phyloP scores from a whole-genome alignment of 345 rosid genomes.

The Litchi chinensis region DNA sequence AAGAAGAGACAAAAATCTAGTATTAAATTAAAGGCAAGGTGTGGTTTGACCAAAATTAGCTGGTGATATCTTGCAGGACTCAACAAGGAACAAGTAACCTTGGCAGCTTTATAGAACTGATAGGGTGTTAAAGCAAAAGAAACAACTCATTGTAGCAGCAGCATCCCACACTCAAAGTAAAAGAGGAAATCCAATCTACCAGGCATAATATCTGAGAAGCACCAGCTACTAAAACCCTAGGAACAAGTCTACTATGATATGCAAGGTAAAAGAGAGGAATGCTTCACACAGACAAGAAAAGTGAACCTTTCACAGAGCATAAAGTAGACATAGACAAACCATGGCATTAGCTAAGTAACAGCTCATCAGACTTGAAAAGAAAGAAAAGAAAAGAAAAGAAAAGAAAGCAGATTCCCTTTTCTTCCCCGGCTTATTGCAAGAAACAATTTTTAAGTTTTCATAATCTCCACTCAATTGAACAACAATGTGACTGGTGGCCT shows the following conservation, averaged over 20 bases:
- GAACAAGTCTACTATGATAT: slow-evolving; percentile 43
- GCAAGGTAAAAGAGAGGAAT: slow-evolving; percentile 53
- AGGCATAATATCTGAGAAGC: slow-evolving; percentile 69
- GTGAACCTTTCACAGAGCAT: slow-evolving; percentile 89
- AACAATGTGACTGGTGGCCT: slow-evolving; percentile 31
- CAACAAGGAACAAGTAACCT: slow-evolving; percentile 64
- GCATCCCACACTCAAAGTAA: slow-evolving; percentile 54
- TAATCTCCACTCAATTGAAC: slow-evolving; percentile 31
- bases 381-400: slow-evolving; percentile 17
- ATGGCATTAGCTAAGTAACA: slow-evolving; percentile 64
- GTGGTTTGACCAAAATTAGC: slow-evolving; percentile 52
- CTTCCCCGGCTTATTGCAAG: slow-evolving; percentile 31
- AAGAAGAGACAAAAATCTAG: slow-evolving; percentile 16
- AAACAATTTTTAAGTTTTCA: slow-evolving; percentile 2
- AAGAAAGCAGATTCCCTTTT: slow-evolving; percentile 83
- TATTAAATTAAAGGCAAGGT: slow-evolving; percentile 29
- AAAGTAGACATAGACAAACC: slow-evolving; percentile 60
- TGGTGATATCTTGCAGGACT: slow-evolving; percentile 68
- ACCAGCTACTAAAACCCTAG: slow-evolving; percentile 51
- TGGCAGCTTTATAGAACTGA: slow-evolving; percentile 67
- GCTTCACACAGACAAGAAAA: slow-evolving; percentile 65
- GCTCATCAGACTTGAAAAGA: slow-evolving; percentile 40
- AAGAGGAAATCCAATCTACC: slow-evolving; percentile 48
- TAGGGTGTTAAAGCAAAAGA: slow-evolving; percentile 52
- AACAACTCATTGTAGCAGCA: slow-evolving; percentile 51